phyloP scores from a whole-genome alignment of 176 grass and related monocot genomes.

The Aegilops speltoides region DNA sequence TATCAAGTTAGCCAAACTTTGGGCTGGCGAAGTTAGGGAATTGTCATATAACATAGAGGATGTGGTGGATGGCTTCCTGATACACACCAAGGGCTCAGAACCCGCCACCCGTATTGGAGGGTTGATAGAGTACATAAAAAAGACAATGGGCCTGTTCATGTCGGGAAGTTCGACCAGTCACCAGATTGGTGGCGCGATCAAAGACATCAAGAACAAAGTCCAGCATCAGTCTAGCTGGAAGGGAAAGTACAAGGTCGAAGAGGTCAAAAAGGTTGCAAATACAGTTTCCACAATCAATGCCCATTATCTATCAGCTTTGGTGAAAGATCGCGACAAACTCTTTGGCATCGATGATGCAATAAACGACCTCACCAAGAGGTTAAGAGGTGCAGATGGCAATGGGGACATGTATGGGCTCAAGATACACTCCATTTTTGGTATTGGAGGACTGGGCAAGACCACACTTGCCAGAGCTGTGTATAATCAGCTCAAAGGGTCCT shows the following conservation, averaged over 20 bases:
- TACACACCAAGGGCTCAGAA: no score
- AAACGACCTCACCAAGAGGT: background rate
- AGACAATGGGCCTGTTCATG: no score
- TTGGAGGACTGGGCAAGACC: background rate
- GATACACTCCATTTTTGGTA: background rate
- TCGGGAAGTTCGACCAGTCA: no score
- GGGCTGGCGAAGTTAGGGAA: background rate
- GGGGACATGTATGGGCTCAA: background rate
- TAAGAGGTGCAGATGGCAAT: background rate
- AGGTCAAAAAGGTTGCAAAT: background rate
- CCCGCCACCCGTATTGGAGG: background rate
- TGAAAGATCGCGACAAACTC: background rate
- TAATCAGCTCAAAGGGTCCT: background rate
- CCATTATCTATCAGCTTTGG: background rate
- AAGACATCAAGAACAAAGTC: background rate
- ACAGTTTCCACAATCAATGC: background rate
- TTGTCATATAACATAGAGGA: constrained; percentile 2
- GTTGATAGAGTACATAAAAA: background rate
- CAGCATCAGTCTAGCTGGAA: background rate
- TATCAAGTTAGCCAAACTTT: background rate
- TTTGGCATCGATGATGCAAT: background rate
- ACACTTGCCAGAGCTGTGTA: background rate
- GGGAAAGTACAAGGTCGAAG: background rate
- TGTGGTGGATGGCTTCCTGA: background rate
- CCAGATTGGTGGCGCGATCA: background rate